Conservation (phyloP, 2,329 filamentous ascomycete genomes). For the Pseudocercospora fuligena region DNA sequence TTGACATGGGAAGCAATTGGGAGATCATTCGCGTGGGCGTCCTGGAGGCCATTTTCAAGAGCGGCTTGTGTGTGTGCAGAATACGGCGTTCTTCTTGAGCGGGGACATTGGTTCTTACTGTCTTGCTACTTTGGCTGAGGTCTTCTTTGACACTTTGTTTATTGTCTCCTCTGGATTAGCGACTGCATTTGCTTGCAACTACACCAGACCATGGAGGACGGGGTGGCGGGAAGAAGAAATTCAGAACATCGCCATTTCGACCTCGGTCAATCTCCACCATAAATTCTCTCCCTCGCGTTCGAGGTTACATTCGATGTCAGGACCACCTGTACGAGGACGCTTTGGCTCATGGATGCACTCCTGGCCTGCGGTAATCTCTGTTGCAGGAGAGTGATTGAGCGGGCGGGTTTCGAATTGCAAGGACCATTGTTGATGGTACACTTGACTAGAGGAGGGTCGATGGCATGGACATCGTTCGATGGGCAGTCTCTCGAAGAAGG, state of each 20-base stretch:
- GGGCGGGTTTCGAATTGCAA: not conserved
- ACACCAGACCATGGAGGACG: conserved; percentile 1
- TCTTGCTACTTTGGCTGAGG: conserved; percentile 7
- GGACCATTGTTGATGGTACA: not conserved
- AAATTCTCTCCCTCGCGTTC: not conserved
- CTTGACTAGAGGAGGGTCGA: not conserved
- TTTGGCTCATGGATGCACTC: not conserved
- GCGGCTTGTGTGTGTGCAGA: conserved; percentile 10
- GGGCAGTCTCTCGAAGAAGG: conserved; percentile 1
- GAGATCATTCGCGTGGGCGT: conserved; percentile 16
- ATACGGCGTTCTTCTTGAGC: conserved; percentile 15
- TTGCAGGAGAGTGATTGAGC: not conserved
- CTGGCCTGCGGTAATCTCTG: not conserved
- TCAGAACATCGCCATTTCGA: not conserved
- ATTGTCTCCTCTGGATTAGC: conserved; percentile 31
- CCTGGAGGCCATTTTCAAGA: conserved; percentile 2
- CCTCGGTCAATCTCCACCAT: not conserved
- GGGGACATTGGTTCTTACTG: conserved; percentile 15
- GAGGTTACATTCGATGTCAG: not conserved
- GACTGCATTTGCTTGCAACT: conserved; percentile 30
- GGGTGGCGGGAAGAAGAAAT: conserved; percentile 5
- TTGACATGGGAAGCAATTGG: conserved; percentile 23
- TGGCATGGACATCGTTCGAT: conserved; percentile 1
- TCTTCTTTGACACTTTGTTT: conserved; percentile 25
- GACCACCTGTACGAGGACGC: not conserved